Base-by-base conservation (phyloP, 2,329 filamentous ascomycete genomes). In the Aspergillus chevalieri region DNA sequence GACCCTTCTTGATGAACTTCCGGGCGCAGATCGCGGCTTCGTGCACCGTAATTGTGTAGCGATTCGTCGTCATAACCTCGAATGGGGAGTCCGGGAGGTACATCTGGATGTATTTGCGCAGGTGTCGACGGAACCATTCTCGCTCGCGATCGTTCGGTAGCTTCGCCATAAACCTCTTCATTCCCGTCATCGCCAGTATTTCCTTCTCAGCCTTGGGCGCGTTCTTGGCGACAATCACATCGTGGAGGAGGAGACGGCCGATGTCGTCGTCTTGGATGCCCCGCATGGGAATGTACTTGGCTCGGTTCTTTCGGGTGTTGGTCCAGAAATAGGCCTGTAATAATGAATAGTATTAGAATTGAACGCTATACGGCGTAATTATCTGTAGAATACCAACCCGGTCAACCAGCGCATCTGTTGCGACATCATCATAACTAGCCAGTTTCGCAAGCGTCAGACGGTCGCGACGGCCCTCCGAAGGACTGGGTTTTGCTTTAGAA, bases 1-100 rank as follows among this genome's bases (percentile, higher is more conserved):
- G 88, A 53, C 91, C 89, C 57, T 84, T 86, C 59, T 80, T 83
- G 62, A 97, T 93, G 47, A 80, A 80, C 52, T 81, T 84, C 41
- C 93, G 82, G 8, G 94, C 92, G 3, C 86, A 87, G 43, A 96
- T 82, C 17, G 88, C 85, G 9, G 93, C 93, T 69, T 98, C 93
- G 56, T 94, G 88, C 26, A 85, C 88, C 47, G 84, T 84, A 56
- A 97, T 91, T 4, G 90, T 95, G 72, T 97, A 98, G 47, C 93
- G 85, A 67, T 97, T 97, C 33, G 93, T 97, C 2, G 83, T 87
- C 15, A 87, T 86, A 59, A 98, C 90, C 68, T 98, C 93, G 71
- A 93, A 97, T 0, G 92, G 89, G 63, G 89, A 96, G 60, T 97
- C 92, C 3, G 91, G 87, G 38, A 92, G 78, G 72, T 97, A 97